phyloP scores from a whole-genome alignment of 352 stramenopile species.

The Globisporangium rhizosaccharum region DNA sequence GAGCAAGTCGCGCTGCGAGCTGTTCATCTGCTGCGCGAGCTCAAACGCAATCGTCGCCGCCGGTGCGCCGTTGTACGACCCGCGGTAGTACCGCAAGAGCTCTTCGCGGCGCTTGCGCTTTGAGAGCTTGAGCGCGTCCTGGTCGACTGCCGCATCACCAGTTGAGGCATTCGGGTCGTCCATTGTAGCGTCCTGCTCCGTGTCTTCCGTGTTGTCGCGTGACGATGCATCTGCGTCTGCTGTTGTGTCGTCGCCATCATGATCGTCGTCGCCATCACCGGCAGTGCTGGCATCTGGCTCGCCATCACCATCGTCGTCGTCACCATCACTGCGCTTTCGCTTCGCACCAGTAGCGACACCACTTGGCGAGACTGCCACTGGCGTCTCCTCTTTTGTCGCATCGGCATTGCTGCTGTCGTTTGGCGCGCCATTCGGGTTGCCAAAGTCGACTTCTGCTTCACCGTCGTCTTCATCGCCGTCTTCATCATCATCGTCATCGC shows the following conservation, averaged over 20 bases:
- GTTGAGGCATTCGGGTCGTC: slow-evolving; percentile 10
- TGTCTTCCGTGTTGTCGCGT: slow-evolving; percentile 7
- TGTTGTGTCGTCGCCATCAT: slow-evolving; percentile 11
- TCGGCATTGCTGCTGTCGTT: slow-evolving; percentile 9
- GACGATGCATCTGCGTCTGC: not conserved
- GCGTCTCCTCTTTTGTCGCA: slow-evolving; percentile 13
- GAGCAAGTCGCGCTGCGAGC: slow-evolving; percentile 84
- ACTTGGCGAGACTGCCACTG: slow-evolving; percentile 12
- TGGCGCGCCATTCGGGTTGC: not conserved
- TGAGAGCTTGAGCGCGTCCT: slow-evolving; percentile 23
- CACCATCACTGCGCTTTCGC: slow-evolving; percentile 36
- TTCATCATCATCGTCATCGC: slow-evolving; percentile 25
- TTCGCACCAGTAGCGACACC: slow-evolving; percentile 4
- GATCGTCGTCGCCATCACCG: slow-evolving; percentile 20
- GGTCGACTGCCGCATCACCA: slow-evolving; percentile 12
- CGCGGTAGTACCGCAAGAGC: slow-evolving; percentile 92
- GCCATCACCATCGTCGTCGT: slow-evolving; percentile 20
- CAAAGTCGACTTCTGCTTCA: slow-evolving; percentile 54
- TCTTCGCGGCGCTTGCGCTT: slow-evolving; percentile 65
- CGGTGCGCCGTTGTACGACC: slow-evolving; percentile 81
- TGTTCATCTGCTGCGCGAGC: slow-evolving; percentile 82
- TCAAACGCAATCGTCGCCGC: slow-evolving; percentile 78
- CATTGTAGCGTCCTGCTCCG: not conserved
- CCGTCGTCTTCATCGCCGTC: slow-evolving; percentile 32
- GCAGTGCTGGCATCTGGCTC: slow-evolving; percentile 18